Base-by-base conservation (phyloP, 352 stramenopile genomes). In the Phytophthora podocarpi region DNA sequence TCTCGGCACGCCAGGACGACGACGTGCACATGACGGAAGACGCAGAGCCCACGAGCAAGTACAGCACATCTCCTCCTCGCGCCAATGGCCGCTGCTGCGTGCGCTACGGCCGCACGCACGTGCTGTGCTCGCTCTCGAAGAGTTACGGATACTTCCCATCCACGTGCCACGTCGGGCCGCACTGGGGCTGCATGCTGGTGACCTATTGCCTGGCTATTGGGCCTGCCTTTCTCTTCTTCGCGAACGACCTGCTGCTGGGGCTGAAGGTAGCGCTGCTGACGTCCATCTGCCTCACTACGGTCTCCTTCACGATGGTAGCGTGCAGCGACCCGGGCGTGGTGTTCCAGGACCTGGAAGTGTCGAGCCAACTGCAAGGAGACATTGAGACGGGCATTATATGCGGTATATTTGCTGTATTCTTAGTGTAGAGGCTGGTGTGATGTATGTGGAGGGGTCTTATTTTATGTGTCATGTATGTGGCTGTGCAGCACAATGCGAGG, bases 321-420 rank as follows among this genome's bases (percentile, higher is more conserved):
- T 91, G 78, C 62, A 91, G 83, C 35, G 83, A 94, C 55, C 85
- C 85, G 0, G 85, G 85, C 28, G 64, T 94, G 2, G 63, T 94
- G 15, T 90, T 78, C 28, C 64, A 91, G 32, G 70, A 76, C 39
- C 64, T 71, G 23, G 66, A 72, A 16, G 36, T 69, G 27, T 56
- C 50, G 2, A 43, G 60, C 15, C 37, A 75, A 11, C 36, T 64
- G 24, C 45, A 74, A 47, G 49, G 63, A 18, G 66, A 84, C 21
- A 57, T 68, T 18, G 76, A 85, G 36, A 63, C 50, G 10, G 78
- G 80, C 28, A 76, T 93, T 52, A 82, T 93, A 32, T 93, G 85
- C 34, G 84, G 84, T 93, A 57, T 35, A 66, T 45, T 8, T 11
- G 2, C 35, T 34, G 8, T 45, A 31, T 35, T 20, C 6, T 5